Evolutionary conservation across 306 rosid species (phyloP), one percentile per base, ranked within the genome.

Genomic region (Pachyrhizus erosus): DNA sequence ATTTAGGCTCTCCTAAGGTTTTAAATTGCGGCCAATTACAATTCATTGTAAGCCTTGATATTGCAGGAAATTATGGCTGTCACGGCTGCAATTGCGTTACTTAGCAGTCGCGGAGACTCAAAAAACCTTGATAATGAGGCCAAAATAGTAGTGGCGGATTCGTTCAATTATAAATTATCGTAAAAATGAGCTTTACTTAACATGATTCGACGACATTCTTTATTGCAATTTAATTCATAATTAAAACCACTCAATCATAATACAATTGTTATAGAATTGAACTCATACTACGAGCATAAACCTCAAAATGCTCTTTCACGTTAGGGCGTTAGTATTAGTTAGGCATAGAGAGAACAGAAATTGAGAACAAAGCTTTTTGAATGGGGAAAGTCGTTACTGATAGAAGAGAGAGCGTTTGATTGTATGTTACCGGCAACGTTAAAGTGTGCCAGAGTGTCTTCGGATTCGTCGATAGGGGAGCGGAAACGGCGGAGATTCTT

Each of bases 391-490:
- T 9, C 61, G 29, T 8, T 21, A 55, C 9, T 51, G 23, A 62
- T 57, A 7, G 17, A 10, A 54, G 11, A 31, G 67, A 55, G 39
- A 37, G 49, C 5, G 49, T n/a, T 2, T 18, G 10, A 34, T 18
- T 67, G 73, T 33, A 12, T 23, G 9, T 72, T 80, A 91, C 94
- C 97, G 81, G 75, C 10, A 37, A 82, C 23, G 86, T 84, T 77
- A 88, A 95, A 95, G 57, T 49, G 86, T 8, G 99, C 99, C 65
- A 95, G 96, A 5, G 83, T 84, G 18, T 91, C 90, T 13, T 91
- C 75, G 75, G 92, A 86, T 64, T 93, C 97, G 42, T 89, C 87
- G 79, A 96, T 87, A 15, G 99, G 99, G 18, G 97, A 93, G 31
- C 61, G 87, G 81, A 96, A 93, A 2, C 78, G 87, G 48, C 89